phyloP scores from a whole-genome alignment of 176 grass and related monocot genomes.

The Cenchrus fungigraminus region DNA sequence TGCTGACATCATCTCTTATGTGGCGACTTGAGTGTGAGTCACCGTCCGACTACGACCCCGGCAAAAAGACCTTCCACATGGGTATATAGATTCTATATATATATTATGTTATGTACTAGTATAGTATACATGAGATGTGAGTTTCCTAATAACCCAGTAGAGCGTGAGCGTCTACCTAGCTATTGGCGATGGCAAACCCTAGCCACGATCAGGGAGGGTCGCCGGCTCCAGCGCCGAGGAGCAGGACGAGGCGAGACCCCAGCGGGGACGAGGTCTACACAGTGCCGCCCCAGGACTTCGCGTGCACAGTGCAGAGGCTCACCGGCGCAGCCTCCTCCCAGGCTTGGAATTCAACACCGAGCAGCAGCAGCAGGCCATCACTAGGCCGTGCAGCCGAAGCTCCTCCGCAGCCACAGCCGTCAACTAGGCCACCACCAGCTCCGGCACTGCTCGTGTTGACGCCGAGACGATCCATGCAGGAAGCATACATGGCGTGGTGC shows the following conservation, averaged over 20 bases:
- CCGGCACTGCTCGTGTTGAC: background rate
- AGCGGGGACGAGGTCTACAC: conserved; percentile 33
- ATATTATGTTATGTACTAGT: background rate
- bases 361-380: background rate
- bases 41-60: background rate
- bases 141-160: too few relatives aligned
- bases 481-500: conserved; percentile 50
- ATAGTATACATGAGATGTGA: background rate
- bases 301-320: conserved; percentile 41
- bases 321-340: background rate
- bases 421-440: background rate
- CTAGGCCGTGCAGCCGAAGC: background rate
- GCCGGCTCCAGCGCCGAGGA: background rate
- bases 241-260: conserved; percentile 47
- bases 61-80: background rate
- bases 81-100: background rate
- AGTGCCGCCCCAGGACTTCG: conserved; percentile 42
- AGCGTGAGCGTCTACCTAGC: background rate
- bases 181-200: background rate
- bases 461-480: conserved; percentile 28
- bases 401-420: too few relatives aligned
- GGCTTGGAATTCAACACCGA: background rate
- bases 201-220: background rate
- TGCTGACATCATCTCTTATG: conserved; percentile 20
- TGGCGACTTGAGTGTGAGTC: background rate